Evolutionary conservation across 2,329 filamentous ascomycete species (phyloP).

Genomic region (Calonectria leucothoes): DNA sequence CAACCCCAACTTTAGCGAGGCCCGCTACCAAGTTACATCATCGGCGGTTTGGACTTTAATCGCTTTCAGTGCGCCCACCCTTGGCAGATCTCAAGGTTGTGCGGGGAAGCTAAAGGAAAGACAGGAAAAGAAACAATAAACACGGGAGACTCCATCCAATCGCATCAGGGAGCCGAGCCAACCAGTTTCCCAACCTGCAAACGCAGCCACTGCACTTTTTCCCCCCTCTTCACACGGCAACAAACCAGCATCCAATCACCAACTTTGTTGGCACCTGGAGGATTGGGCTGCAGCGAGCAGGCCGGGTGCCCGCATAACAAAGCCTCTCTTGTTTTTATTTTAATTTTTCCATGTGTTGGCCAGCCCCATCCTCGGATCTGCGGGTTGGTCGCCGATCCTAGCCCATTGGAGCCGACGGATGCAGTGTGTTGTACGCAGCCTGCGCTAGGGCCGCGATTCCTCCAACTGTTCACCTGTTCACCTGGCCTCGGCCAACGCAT

Average conservation of each 20-base stretch:
- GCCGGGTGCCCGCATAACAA: neutral
- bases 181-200: neutral
- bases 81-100: neutral
- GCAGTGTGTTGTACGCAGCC: neutral
- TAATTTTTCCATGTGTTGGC: neutral
- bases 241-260: neutral
- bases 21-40: neutral
- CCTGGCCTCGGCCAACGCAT: too few species aligned
- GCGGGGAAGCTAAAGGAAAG: neutral
- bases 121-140: neutral
- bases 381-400: neutral
- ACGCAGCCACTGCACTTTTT: neutral
- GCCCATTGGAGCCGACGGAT: neutral
- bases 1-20: neutral
- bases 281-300: neutral
- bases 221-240: neutral
- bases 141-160: neutral
- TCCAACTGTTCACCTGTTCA: too few species aligned
- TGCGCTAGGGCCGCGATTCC: neutral
- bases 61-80: neutral
- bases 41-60: neutral
- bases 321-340: neutral
- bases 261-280: neutral
- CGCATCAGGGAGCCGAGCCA: neutral
- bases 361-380: neutral